phyloP scores from a whole-genome alignment of 78 protist genomes.

The Pigoraptor vietnamica region DNA sequence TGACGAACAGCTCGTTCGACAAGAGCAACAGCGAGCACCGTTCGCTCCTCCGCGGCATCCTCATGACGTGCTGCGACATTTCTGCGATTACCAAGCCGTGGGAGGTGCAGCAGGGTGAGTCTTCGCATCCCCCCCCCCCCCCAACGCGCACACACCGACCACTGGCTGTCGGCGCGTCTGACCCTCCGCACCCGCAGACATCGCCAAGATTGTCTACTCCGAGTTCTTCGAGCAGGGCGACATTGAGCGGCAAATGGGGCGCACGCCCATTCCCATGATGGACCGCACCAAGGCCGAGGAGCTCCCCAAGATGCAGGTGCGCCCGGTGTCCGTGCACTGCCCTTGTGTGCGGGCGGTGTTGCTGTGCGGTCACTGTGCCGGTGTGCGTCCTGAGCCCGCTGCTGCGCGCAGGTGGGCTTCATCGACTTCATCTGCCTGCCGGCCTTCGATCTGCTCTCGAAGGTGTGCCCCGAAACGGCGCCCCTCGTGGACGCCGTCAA shows the following conservation, averaged over 20 bases:
- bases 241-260: not conserved
- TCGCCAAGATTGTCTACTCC: not conserved
- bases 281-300: not conserved
- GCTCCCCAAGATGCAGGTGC: not conserved
- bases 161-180: not conserved
- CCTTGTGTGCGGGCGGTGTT: not conserved
- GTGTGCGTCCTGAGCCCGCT: not conserved
- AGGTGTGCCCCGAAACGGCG: not conserved
- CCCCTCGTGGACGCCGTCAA: not conserved
- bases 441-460: not conserved
- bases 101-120: not conserved
- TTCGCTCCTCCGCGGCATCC: not conserved
- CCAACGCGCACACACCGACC: not conserved
- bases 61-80: conserved; percentile 6
- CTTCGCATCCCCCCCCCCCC: not conserved
- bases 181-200: too few relatives aligned
- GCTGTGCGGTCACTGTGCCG: not conserved
- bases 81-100: not conserved
- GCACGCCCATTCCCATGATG: not conserved
- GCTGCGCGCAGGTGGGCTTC: not conserved
- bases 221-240: conserved; percentile 16
- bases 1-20: not conserved
- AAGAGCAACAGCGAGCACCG: not conserved
- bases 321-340: not conserved
- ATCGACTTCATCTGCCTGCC: not conserved